Percentiles rank a stretch among this genome's conserved stretches.
Conservation (phyloP, 2,329 filamentous ascomycete genomes). For the Stagonosporopsis vannaccii region DNA sequence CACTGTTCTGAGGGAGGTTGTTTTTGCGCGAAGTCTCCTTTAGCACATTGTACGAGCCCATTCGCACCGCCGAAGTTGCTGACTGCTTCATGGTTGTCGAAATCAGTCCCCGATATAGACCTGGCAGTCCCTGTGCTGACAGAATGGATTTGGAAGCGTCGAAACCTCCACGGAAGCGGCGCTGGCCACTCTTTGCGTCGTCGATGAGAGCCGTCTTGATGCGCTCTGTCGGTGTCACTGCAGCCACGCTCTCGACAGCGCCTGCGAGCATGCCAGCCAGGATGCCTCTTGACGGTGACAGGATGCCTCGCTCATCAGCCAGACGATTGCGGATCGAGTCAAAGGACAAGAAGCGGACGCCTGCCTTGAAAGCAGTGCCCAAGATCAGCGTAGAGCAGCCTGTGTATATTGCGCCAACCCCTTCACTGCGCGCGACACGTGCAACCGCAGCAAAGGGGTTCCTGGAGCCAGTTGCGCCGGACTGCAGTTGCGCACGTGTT, state of each 20-base stretch:
- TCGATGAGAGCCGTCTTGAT: conserved; percentile 47
- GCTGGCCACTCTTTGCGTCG: conserved; percentile 32
- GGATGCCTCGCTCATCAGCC: conserved; percentile 35
- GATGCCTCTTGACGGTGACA: conserved; percentile 36
- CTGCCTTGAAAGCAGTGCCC: conserved; percentile 43
- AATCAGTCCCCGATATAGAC: conserved; percentile 56
- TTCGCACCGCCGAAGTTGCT: conserved; percentile 56
- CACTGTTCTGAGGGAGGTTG: conserved; percentile 33
- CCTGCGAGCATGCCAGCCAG: conserved; percentile 41
- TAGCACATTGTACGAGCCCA: conserved; percentile 60
- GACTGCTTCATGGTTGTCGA: conserved; percentile 60
- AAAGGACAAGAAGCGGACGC: conserved; percentile 44
- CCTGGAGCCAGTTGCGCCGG: neutral
- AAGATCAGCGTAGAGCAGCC: conserved; percentile 40
- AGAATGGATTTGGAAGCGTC: conserved; percentile 45
- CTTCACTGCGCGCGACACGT: conserved; percentile 29
- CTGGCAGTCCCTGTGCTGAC: conserved; percentile 48
- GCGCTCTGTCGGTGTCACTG: conserved; percentile 44
- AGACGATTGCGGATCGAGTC: conserved; percentile 39
- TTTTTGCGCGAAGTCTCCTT: conserved; percentile 44
- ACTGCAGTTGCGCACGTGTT: conserved; percentile 40
- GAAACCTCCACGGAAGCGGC: conserved; percentile 30
- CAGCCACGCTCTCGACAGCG: conserved; percentile 36
- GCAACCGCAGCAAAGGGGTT: conserved; percentile 36
- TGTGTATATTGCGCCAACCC: conserved; percentile 41